Percentiles rank a stretch among this genome's conserved stretches.
These are phyloP conservation scores for Colletotrichum theobromicola DNA, from an alignment of 2,329 filamentous ascomycete species.

Conservation along the genomic window DNA sequence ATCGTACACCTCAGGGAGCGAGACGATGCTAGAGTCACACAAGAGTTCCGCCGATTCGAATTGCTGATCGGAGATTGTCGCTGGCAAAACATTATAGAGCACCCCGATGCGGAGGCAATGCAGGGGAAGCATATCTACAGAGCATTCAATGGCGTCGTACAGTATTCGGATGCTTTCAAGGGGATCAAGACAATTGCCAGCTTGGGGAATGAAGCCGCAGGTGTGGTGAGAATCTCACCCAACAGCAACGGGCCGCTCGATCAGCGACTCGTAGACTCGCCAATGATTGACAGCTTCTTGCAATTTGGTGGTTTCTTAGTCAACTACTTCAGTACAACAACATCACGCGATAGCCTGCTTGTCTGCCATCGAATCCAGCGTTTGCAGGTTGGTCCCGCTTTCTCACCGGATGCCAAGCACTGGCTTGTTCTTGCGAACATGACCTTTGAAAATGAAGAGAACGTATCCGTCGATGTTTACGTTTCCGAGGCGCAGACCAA, in stretches of 20 bases:
- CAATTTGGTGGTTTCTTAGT: conserved; percentile 22
- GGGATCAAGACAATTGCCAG: background rate
- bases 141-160: background rate
- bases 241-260: background rate
- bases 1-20: background rate
- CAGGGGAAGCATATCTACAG: conserved; percentile 1
- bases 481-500: background rate
- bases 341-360: background rate
- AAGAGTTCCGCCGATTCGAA: background rate
- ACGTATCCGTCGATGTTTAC: background rate
- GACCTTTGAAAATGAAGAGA: background rate
- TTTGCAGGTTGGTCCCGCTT: background rate
- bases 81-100: background rate
- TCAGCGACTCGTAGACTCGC: background rate
- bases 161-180: background rate
- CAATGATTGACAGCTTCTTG: conserved; percentile 14
- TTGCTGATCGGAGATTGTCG: background rate
- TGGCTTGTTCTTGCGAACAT: background rate
- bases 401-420: background rate
- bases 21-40: background rate
- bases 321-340: conserved; percentile 13
- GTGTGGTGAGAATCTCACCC: background rate
- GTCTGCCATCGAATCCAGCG: background rate
- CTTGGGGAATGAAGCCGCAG: background rate
- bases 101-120: background rate